Evolutionary conservation across 768 basidiomycete species (phyloP).

Genomic region (Lactifluus echinatus): DNA sequence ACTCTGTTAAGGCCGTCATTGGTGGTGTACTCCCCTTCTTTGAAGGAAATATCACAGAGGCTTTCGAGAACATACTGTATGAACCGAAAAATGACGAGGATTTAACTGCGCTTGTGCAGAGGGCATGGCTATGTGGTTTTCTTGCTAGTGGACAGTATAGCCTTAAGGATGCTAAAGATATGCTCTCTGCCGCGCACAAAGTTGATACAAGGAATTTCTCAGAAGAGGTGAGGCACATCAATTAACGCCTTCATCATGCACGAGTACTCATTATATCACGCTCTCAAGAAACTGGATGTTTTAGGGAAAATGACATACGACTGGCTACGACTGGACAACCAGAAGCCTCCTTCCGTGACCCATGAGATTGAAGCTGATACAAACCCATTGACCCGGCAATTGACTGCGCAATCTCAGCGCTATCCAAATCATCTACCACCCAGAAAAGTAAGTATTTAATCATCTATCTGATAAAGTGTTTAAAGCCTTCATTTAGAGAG

Average conservation of each 20-base stretch:
- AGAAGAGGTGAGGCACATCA: constrained; percentile 26
- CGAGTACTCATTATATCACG: background rate
- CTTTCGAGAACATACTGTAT: constrained; percentile 21
- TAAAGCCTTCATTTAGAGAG: background rate
- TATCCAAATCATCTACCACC: constrained; percentile 7
- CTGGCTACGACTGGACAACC: background rate
- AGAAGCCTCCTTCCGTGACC: constrained; percentile 3
- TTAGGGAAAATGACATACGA: constrained; percentile 13
- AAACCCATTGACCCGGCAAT: background rate
- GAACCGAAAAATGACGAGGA: constrained; percentile 9
- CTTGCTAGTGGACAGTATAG: constrained; percentile 34
- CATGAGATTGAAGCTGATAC: constrained; percentile 9
- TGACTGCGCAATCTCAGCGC: constrained; percentile 15
- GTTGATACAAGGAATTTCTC: constrained; percentile 38
- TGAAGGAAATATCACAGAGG: constrained; percentile 19
- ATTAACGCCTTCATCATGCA: background rate
- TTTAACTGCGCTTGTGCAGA: constrained; percentile 20
- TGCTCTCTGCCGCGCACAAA: constrained; percentile 34
- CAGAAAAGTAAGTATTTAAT: background rate
- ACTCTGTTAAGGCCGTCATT: constrained; percentile 31
- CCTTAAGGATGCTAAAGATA: constrained; percentile 28
- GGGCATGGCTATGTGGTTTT: constrained; percentile 29
- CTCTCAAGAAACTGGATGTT: constrained; percentile 2
- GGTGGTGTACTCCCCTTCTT: constrained; percentile 15
- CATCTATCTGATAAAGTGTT: too few species aligned